Percentiles rank a stretch among this genome's conserved stretches.
These are phyloP conservation scores for Trichophyton mentagrophytes DNA, from an alignment of 2,329 filamentous ascomycete genomes.

Conservation along the genomic window DNA sequence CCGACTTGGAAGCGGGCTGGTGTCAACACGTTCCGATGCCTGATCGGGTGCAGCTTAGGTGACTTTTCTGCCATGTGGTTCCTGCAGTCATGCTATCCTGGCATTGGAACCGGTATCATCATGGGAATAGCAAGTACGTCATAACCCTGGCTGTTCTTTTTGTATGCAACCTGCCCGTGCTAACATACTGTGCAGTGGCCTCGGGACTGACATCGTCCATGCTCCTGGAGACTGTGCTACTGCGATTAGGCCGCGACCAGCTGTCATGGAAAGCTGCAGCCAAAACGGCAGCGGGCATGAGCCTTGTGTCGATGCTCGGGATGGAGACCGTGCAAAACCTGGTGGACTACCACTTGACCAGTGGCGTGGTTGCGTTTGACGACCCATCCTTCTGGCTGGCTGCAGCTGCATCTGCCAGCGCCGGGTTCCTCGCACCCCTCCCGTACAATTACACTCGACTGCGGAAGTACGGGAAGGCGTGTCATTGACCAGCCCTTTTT, in stretches of 20 bases:
- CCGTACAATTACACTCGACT: constrained; percentile 15
- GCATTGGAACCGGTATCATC: constrained; percentile 36
- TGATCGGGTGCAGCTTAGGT: constrained; percentile 44
- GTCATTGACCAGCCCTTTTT: constrained; percentile 9
- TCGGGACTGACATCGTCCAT: constrained; percentile 42
- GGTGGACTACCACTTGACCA: constrained; percentile 45
- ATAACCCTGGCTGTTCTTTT: neutral
- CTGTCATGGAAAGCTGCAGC: constrained; percentile 37
- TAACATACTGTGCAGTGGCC: constrained; percentile 32
- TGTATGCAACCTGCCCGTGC: neutral
- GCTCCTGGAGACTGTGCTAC: constrained; percentile 40
- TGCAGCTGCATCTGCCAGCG: constrained; percentile 22
- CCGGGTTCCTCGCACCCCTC: constrained; percentile 14
- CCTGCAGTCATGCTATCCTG: constrained; percentile 38
- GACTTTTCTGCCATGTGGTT: constrained; percentile 47
- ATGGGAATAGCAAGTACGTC: constrained; percentile 42
- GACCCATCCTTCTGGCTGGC: constrained; percentile 42
- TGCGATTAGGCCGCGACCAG: constrained; percentile 37
- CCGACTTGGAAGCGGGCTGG: constrained; percentile 39
- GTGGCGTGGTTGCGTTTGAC: constrained; percentile 37
- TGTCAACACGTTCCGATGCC: constrained; percentile 44
- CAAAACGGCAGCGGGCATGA: constrained; percentile 46
- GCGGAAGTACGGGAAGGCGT: constrained; percentile 14
- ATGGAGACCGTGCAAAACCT: constrained; percentile 46
- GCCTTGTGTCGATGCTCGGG: constrained; percentile 45